Conservation (phyloP, 768 basidiomycete species). For the Pilatotrama ljubarskyi region DNA sequence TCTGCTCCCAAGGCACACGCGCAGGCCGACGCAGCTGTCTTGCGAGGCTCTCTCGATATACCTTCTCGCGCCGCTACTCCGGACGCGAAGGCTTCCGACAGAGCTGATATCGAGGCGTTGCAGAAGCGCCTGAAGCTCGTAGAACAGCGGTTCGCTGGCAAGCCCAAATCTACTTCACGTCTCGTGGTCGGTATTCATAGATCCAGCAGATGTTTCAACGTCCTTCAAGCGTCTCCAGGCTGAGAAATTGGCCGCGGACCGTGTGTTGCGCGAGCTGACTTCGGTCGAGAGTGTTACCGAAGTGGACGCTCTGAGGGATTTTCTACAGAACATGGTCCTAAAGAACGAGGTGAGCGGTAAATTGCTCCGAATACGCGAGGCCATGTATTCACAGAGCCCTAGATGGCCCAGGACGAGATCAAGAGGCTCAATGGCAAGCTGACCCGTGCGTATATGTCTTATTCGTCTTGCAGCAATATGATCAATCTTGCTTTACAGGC, state of each 20-base stretch:
- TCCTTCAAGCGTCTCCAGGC: constrained; percentile 77
- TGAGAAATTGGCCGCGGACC: constrained; percentile 69
- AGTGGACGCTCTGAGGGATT: constrained; percentile 66
- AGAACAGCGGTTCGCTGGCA: constrained; percentile 79
- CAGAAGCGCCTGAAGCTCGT: constrained; percentile 67
- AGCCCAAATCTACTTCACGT: constrained; percentile 8
- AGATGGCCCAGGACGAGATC: constrained; percentile 80
- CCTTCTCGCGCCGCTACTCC: constrained; percentile 4
- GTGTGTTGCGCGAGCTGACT: constrained; percentile 67
- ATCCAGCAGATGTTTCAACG: constrained; percentile 64
- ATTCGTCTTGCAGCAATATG: background rate
- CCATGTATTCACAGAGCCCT: background rate
- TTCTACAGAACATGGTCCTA: constrained; percentile 61
- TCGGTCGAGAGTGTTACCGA: constrained; percentile 70
- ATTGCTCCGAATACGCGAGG: background rate
- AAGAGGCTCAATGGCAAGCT: constrained; percentile 72
- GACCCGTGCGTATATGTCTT: constrained; percentile 50
- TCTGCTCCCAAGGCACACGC: background rate
- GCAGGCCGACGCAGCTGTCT: background rate
- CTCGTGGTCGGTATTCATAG: background rate
- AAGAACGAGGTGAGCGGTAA: constrained; percentile 66
- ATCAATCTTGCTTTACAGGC: constrained; percentile 42
- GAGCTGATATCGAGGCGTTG: constrained; percentile 52
- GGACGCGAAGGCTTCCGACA: constrained; percentile 4
- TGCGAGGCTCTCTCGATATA: background rate